phyloP scores from a whole-genome alignment of 163 green algal genomes.

The Chlamydomonas reinhardtii region DNA sequence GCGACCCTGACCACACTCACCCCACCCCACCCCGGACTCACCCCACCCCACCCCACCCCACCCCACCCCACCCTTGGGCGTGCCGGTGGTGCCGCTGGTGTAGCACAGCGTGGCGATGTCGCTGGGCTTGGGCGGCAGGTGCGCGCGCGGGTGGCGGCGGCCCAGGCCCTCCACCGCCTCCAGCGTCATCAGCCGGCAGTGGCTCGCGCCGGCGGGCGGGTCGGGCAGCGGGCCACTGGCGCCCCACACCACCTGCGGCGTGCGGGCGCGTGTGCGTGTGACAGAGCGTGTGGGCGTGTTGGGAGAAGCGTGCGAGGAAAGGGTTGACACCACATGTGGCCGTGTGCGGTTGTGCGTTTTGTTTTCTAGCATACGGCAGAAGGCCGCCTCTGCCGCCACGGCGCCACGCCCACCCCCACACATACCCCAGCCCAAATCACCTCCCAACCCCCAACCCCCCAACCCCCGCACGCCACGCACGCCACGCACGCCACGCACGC shows the following conservation, averaged over 20 bases:
- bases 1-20: too few species aligned
- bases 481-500: background rate
- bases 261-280: background rate
- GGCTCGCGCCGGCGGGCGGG: constrained; percentile 48
- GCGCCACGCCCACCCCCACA: too few species aligned
- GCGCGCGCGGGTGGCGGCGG: constrained; percentile 75
- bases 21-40: too few species aligned
- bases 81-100: constrained; percentile 96
- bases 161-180: constrained; percentile 82
- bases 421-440: too few species aligned
- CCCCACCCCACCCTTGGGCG: constrained; percentile 87
- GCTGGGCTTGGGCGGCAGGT: constrained; percentile 81
- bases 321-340: too few species aligned
- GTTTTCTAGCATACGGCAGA: too few species aligned
- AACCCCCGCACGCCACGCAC: too few species aligned
- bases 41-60: background rate
- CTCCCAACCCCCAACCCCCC: too few species aligned
- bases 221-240: constrained; percentile 60
- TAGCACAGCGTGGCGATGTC: constrained; percentile 96
- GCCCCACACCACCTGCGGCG: constrained; percentile 71
- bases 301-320: too few species aligned
- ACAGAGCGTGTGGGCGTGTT: background rate
- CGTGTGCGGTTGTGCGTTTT: too few species aligned
- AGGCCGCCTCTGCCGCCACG: too few species aligned
- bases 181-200: constrained; percentile 73